phyloP scores from a whole-genome alignment of 495 filamentous ascomycete species.

The Hapsidospora chrysogenum region DNA sequence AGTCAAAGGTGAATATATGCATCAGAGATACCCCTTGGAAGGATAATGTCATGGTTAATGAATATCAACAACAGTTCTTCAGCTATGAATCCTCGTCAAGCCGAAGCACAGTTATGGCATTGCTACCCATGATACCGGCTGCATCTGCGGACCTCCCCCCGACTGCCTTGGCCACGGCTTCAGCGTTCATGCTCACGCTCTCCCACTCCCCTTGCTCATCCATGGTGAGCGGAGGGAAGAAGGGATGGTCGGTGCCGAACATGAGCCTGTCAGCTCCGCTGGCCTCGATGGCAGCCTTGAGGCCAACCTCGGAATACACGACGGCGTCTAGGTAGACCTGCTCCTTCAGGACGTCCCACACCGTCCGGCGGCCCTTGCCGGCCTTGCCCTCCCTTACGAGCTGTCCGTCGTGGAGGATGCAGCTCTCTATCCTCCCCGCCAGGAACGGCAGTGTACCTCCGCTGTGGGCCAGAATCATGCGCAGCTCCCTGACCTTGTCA shows the following conservation, averaged over 20 bases:
- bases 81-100: conserved; percentile 24
- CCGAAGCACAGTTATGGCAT: conserved; percentile 48
- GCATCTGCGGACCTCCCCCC: conserved; percentile 30
- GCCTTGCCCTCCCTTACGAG: conserved; percentile 34
- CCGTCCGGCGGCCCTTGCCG: conserved; percentile 29
- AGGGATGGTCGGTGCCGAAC: conserved; percentile 89
- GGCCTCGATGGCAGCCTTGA: conserved; percentile 55
- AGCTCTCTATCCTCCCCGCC: conserved; percentile 77
- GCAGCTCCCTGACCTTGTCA: conserved; percentile 53
- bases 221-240: conserved; percentile 66
- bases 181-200: conserved; percentile 66
- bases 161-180: conserved; percentile 48
- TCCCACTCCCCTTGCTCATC: conserved; percentile 52
- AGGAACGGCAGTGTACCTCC: conserved; percentile 83
- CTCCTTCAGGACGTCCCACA: conserved; percentile 71
- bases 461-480: conserved; percentile 70
- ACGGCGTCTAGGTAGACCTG: conserved; percentile 89
- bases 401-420: conserved; percentile 66
- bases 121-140: conserved; percentile 45
- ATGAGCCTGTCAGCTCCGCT: conserved; percentile 50
- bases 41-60: too few species aligned
- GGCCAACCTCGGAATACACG: conserved; percentile 55
- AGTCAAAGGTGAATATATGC: not conserved
- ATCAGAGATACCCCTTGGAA: too few species aligned
- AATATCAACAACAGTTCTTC: too few species aligned